phyloP scores from a whole-genome alignment of 163 green algal species.

The Trebouxia gelatinosa region DNA sequence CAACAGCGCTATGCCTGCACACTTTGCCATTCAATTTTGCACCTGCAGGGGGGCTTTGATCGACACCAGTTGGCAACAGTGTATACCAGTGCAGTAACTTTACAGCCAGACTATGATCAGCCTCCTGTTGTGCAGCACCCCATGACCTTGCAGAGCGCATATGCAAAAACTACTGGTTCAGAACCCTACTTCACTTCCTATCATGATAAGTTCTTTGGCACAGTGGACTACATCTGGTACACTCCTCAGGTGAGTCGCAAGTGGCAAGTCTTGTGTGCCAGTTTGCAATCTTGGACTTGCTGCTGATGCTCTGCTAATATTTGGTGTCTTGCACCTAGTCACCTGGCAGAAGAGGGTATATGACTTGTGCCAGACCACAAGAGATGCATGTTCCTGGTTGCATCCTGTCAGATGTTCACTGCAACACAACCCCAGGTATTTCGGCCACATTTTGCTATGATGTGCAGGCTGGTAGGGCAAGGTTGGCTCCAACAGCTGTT shows the following conservation, averaged over 20 bases:
- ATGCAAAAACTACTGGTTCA: conserved; percentile 33
- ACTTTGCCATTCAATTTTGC: background rate
- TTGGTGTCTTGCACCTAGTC: background rate
- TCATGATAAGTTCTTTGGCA: conserved; percentile 70
- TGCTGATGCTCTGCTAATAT: background rate
- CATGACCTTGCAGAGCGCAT: conserved; percentile 41
- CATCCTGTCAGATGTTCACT: background rate
- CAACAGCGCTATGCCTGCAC: background rate
- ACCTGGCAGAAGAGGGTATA: background rate
- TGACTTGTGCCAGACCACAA: too few species aligned
- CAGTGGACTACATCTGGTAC: conserved; percentile 79
- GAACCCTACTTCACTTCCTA: conserved; percentile 68
- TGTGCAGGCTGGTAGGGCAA: background rate
- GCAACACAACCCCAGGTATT: background rate
- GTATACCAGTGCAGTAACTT: background rate
- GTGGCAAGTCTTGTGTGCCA: background rate
- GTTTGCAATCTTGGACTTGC: background rate
- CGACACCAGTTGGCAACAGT: background rate
- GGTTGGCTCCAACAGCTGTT: background rate
- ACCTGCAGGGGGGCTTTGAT: conserved; percentile 13
- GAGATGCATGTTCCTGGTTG: background rate
- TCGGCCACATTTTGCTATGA: background rate
- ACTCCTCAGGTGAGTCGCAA: conserved; percentile 9
- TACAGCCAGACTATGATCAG: background rate
- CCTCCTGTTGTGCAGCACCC: conserved; percentile 26